Percentiles rank a stretch among this genome's conserved stretches.
phyloP scores from a whole-genome alignment of 148 eudicot species.

The Cornus kousa region DNA sequence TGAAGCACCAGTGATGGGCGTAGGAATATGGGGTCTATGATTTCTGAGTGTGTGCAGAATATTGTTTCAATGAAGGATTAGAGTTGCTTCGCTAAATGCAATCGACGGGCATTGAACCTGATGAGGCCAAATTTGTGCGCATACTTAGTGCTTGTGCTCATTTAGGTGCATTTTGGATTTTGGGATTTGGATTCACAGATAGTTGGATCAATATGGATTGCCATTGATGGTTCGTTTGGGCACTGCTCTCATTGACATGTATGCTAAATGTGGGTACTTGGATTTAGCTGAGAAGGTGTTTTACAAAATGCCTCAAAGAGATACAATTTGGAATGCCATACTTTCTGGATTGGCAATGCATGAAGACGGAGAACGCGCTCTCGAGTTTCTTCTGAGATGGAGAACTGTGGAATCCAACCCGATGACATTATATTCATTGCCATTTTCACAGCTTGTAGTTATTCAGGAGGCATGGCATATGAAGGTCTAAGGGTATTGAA shows the following conservation, averaged over 20 bases:
- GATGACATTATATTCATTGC: conserved; percentile 34
- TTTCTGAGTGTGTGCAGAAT: conserved; percentile 39
- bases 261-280: conserved; percentile 34
- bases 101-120: conserved; percentile 15
- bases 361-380: conserved; percentile 22
- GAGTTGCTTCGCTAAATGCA: conserved; percentile 31
- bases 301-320: conserved; percentile 26
- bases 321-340: conserved; percentile 37
- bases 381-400: conserved; percentile 29
- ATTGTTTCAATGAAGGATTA: conserved; percentile 33
- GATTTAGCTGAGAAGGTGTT: conserved; percentile 34
- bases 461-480: conserved; percentile 29
- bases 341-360: conserved; percentile 32
- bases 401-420: conserved; percentile 16
- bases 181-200: conserved; percentile 33
- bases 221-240: conserved; percentile 15
- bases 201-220: conserved; percentile 10
- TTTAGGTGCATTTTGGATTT: conserved; percentile 32
- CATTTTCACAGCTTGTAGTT: conserved; percentile 35
- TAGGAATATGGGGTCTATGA: conserved; percentile 38
- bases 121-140: conserved; percentile 29
- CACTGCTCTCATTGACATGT: conserved; percentile 37
- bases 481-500: conserved; percentile 29
- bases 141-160: conserved; percentile 33
- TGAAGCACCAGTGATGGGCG: conserved; percentile 29